Evolutionary conservation across 371 early-diverging fungal genomes (phyloP).

Genomic region (Blastocladiella emersonii): DNA sequence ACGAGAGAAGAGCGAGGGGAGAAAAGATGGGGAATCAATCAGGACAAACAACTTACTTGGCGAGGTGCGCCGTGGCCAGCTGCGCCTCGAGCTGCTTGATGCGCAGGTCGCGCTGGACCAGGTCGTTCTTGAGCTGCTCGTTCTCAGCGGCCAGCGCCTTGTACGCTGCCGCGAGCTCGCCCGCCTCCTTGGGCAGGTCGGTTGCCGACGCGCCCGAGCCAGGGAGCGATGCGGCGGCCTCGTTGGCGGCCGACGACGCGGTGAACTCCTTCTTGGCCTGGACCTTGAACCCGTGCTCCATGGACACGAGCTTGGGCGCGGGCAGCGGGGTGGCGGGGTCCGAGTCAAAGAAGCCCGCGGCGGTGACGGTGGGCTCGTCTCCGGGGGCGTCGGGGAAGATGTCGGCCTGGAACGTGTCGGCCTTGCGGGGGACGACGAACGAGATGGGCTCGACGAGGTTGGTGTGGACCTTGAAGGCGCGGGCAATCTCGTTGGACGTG

Average conservation of each 20-base stretch:
- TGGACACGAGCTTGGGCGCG: conserved; percentile 44
- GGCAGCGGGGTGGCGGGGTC: conserved; percentile 55
- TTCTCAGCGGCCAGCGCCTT: conserved; percentile 62
- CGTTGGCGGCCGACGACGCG: conserved; percentile 41
- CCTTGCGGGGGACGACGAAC: conserved; percentile 91
- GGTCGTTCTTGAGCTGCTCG: conserved; percentile 60
- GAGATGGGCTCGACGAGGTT: conserved; percentile 84
- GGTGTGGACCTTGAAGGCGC: conserved; percentile 76
- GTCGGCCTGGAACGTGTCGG: conserved; percentile 93
- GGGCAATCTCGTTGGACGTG: conserved; percentile 73
- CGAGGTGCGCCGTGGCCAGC: conserved; percentile 6
- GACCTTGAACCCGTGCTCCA: conserved; percentile 65
- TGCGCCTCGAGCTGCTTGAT: conserved; percentile 66
- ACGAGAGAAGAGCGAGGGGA: too few species aligned
- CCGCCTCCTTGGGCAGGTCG: neutral
- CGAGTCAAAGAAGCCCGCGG: conserved; percentile 81
- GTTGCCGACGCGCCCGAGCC: neutral
- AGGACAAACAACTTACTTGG: neutral
- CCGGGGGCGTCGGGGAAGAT: conserved; percentile 78
- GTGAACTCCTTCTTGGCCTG: conserved; percentile 64
- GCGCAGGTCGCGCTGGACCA: conserved; percentile 58
- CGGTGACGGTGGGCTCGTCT: conserved; percentile 70
- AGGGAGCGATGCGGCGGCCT: conserved; percentile 34
- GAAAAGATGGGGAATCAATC: too few species aligned
- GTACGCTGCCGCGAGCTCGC: conserved; percentile 59